phyloP scores from a whole-genome alignment of 2,329 filamentous ascomycete species.

The Calonectria ilicicola region DNA sequence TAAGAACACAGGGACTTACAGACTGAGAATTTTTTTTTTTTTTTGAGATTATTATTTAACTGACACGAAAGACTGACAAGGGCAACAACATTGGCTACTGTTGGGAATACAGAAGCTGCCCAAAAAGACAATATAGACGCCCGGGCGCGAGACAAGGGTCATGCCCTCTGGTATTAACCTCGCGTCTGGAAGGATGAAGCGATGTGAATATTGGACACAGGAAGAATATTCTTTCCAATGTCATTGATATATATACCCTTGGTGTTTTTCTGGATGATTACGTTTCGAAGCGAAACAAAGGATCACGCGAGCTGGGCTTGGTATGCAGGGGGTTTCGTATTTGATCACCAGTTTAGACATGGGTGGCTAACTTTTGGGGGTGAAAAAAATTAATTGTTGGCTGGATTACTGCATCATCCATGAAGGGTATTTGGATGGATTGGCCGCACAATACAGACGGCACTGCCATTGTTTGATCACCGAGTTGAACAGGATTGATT shows the following conservation, averaged over 20 bases:
- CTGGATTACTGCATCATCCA: neutral
- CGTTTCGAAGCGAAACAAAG: neutral
- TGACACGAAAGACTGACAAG: neutral
- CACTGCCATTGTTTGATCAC: neutral
- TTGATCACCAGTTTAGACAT: neutral
- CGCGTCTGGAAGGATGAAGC: neutral
- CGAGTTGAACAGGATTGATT: neutral
- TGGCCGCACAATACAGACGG: neutral
- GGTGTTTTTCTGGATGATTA: neutral
- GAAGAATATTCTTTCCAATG: neutral
- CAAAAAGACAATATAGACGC: neutral
- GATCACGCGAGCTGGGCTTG: constrained; percentile 1
- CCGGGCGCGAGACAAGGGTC: neutral
- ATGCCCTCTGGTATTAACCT: neutral
- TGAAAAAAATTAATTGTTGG: neutral
- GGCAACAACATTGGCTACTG: neutral
- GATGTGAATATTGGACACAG: neutral
- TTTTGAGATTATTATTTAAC: neutral
- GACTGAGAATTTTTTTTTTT: neutral
- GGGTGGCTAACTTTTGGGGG: neutral
- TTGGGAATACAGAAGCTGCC: too few species aligned
- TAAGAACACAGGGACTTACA: neutral
- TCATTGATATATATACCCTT: neutral
- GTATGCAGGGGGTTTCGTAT: neutral
- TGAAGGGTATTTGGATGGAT: neutral